phyloP scores from a whole-genome alignment of 1,139 yeast genomes.

The Magnusiomyces fungicola region DNA sequence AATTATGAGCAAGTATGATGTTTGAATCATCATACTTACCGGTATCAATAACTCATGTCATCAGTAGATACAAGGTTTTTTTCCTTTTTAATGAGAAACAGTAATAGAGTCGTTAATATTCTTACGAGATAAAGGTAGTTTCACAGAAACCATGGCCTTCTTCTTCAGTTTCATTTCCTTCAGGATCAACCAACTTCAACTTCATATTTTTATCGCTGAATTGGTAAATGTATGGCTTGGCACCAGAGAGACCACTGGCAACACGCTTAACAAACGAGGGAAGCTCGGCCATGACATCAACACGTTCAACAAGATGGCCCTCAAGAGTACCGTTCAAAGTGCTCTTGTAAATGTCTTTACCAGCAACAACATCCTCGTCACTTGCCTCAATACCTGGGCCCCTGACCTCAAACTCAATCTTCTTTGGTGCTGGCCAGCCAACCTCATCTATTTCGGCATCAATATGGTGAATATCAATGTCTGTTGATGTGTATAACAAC shows the following conservation, averaged over 20 bases:
- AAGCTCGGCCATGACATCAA: conserved; percentile 96
- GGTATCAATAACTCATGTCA: too few species aligned
- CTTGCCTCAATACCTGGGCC: conserved; percentile 41
- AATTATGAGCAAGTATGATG: conserved; percentile 25
- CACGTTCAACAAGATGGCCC: conserved; percentile 64
- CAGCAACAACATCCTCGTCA: conserved; percentile 24
- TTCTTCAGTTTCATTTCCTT: conserved; percentile 36
- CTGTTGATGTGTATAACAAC: conserved; percentile 56
- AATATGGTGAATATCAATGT: conserved; percentile 58
- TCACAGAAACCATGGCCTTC: conserved; percentile 70
- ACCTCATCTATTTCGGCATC: conserved; percentile 53
- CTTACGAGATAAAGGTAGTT: conserved; percentile 54
- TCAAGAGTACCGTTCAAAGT: conserved; percentile 32
- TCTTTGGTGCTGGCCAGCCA: conserved; percentile 86
- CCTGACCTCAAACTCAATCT: conserved; percentile 51
- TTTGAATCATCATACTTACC: too few species aligned
- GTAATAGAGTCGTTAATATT: too few species aligned
- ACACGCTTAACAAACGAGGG: conserved; percentile 90
- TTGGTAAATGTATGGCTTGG: conserved; percentile 92
- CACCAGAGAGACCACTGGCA: conserved; percentile 90
- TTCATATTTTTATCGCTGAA: conserved; percentile 51
- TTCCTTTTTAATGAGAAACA: too few species aligned
- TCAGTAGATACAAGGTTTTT: not conserved
- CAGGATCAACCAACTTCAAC: conserved; percentile 21
- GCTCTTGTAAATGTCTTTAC: conserved; percentile 38